Evolutionary conservation across 345 rosid genomes (phyloP).

Genomic region (Camelina laxa): DNA sequence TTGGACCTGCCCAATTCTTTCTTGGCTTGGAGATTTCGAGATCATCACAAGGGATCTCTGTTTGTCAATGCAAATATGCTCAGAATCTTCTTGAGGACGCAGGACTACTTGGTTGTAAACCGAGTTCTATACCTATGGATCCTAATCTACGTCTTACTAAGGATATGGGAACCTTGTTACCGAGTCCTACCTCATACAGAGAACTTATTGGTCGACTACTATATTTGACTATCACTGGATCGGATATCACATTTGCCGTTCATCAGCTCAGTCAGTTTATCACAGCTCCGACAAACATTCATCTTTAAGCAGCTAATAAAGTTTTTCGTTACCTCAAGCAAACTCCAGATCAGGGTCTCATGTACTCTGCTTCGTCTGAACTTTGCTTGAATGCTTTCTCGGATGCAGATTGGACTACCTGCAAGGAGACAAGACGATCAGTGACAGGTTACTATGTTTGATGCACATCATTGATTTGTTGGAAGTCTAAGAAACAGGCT

Average conservation of each 20-base stretch:
- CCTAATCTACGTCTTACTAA: not conserved
- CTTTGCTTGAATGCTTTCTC: too few species aligned
- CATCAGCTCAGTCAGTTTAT: not conserved
- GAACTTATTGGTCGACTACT: not conserved
- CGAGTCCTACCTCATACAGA: not conserved
- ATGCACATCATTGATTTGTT: too few species aligned
- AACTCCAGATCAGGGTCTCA: too few species aligned
- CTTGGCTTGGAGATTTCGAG: not conserved
- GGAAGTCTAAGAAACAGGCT: too few species aligned
- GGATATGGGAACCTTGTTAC: not conserved
- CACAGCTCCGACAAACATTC: not conserved
- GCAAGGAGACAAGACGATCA: too few species aligned
- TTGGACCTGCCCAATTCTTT: not conserved
- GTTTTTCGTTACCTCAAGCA: not conserved
- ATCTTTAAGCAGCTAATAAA: not conserved
- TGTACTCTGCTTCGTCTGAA: too few species aligned
- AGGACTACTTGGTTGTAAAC: not conserved
- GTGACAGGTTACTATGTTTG: too few species aligned
- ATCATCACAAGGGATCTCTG: not conserved
- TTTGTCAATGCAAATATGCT: not conserved
- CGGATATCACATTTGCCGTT: not conserved
- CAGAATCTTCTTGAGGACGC: not conserved
- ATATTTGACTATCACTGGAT: not conserved
- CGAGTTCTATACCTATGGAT: not conserved
- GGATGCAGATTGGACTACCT: too few species aligned